These are phyloP conservation scores for Lipomyces yamadae DNA, from an alignment of 805 yeast species.

Conservation along the genomic window DNA sequence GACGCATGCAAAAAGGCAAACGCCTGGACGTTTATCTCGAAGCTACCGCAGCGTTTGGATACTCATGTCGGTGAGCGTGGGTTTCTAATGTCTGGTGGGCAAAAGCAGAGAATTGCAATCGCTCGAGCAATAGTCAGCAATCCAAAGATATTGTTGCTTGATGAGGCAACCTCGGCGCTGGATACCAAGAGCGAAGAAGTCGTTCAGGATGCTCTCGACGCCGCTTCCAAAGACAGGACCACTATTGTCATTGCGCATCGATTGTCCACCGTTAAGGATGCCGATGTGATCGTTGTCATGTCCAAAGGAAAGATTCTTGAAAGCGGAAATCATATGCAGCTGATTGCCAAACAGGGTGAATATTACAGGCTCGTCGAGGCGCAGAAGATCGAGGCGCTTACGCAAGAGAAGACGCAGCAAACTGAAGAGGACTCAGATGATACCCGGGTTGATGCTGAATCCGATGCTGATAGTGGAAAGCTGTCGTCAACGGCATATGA, in stretches of 20 bases:
- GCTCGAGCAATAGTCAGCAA: conserved; percentile 62
- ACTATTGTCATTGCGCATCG: conserved; percentile 60
- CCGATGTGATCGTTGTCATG: conserved; percentile 55
- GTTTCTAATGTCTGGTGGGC: conserved; percentile 4
- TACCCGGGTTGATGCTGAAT: conserved; percentile 34
- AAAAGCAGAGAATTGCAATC: conserved; percentile 50
- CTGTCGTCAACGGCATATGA: conserved; percentile 13
- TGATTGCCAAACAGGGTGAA: conserved; percentile 39
- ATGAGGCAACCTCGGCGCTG: conserved; percentile 70
- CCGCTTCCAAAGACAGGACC: conserved; percentile 45
- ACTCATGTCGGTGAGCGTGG: conserved; percentile 53
- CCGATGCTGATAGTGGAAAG: conserved; percentile 7
- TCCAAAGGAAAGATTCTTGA: conserved; percentile 52
- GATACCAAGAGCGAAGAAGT: conserved; percentile 66
- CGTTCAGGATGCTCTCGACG: conserved; percentile 56
- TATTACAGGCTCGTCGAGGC: conserved; percentile 42
- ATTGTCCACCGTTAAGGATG: conserved; percentile 55
- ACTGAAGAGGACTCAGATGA: conserved; percentile 48
- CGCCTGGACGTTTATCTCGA: conserved; percentile 54
- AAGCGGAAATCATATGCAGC: conserved; percentile 45
- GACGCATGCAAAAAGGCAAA: conserved; percentile 58
- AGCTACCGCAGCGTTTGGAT: conserved; percentile 58
- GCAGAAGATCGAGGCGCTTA: conserved; percentile 36
- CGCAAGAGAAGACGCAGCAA: conserved; percentile 21
- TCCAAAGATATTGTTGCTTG: conserved; percentile 61